phyloP scores from a whole-genome alignment of 2,329 filamentous ascomycete species.

The Nectriaceae sp. region DNA sequence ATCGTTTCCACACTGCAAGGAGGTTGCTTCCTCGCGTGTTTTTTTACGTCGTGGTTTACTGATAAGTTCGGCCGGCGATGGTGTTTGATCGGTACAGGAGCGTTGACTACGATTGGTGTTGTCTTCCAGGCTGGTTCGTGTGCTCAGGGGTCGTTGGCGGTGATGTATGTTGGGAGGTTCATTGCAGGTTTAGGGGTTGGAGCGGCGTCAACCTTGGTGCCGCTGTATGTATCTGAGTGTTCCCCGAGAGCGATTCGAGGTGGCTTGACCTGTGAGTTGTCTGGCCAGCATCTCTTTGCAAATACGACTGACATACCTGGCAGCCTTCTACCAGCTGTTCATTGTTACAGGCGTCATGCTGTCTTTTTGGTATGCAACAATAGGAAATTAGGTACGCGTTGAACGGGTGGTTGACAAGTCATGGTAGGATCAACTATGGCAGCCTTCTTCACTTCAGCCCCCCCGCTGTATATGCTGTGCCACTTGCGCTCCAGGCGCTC shows the following conservation, averaged over 20 bases:
- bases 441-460: conserved; percentile 47
- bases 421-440: conserved; percentile 60
- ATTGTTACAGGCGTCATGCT: conserved; percentile 47
- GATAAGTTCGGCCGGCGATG: conserved; percentile 57
- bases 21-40: conserved; percentile 66
- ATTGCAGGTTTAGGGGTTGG: conserved; percentile 51
- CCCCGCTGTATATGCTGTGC: conserved; percentile 58
- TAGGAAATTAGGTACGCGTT: too few species aligned
- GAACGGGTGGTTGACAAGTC: too few species aligned
- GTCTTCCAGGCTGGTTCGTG: conserved; percentile 64
- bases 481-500: conserved; percentile 64
- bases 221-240: conserved; percentile 50
- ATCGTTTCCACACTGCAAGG: conserved; percentile 72
- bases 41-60: conserved; percentile 55
- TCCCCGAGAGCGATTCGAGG: conserved; percentile 53
- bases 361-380: conserved; percentile 43
- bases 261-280: conserved; percentile 44
- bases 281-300: background rate
- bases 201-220: conserved; percentile 48
- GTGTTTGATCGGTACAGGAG: conserved; percentile 57
- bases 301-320: background rate
- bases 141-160: conserved; percentile 52
- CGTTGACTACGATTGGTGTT: conserved; percentile 61
- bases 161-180: conserved; percentile 68
- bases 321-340: conserved; percentile 52